Percentiles rank a stretch among this genome's conserved stretches.
Evolutionary conservation across 768 basidiomycete genomes (phyloP).

Genomic region (Mycena rebaudengoi): DNA sequence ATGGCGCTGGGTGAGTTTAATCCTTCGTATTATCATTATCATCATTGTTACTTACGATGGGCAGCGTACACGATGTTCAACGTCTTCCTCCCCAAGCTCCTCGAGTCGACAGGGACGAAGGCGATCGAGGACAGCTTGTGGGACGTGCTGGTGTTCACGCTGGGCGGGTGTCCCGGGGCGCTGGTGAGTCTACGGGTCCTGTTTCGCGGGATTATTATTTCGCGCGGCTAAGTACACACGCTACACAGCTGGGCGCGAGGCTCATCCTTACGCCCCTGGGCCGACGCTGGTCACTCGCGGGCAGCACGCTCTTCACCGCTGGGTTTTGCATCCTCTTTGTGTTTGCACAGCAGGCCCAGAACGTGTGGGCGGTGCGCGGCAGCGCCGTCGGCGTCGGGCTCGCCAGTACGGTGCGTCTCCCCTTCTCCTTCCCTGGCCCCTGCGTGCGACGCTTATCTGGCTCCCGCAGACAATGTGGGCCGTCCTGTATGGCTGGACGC

Average conservation of each 20-base stretch:
- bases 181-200: slow-evolving; percentile 58
- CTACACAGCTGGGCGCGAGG: slow-evolving; percentile 79
- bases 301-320: slow-evolving; percentile 79
- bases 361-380: slow-evolving; percentile 75
- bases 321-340: slow-evolving; percentile 78
- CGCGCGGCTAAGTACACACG: not conserved
- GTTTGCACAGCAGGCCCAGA: slow-evolving; percentile 60
- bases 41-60: slow-evolving; percentile 8
- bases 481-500: slow-evolving; percentile 88
- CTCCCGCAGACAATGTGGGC: slow-evolving; percentile 79
- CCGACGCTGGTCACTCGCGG: slow-evolving; percentile 74
- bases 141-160: slow-evolving; percentile 88
- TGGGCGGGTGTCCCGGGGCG: slow-evolving; percentile 87
- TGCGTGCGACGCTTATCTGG: not conserved
- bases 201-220: slow-evolving; percentile 4
- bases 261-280: slow-evolving; percentile 78
- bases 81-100: slow-evolving; percentile 85
- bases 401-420: slow-evolving; percentile 66
- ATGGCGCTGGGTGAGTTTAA: slow-evolving; percentile 74
- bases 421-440: not conserved
- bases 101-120: slow-evolving; percentile 62
- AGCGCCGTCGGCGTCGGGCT: slow-evolving; percentile 51
- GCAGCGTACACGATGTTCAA: slow-evolving; percentile 93
- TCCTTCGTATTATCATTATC: not conserved
- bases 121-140: slow-evolving; percentile 71